These are phyloP conservation scores for Saxispiralis lemnorum DNA, from an alignment of 495 filamentous ascomycete genomes.

Conservation along the genomic window DNA sequence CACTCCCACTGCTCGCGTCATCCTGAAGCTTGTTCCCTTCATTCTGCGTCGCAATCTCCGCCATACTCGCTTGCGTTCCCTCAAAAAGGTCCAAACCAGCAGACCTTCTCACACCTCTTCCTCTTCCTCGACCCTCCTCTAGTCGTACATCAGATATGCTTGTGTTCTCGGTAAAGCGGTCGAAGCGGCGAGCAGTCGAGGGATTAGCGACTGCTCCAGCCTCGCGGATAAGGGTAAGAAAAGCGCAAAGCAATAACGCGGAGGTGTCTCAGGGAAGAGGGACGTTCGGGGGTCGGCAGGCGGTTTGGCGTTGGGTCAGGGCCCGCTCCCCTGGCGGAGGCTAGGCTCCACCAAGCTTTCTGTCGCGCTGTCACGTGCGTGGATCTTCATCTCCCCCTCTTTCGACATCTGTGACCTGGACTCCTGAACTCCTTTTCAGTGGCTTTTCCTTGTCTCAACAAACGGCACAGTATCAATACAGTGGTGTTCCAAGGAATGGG, in stretches of 20 bases:
- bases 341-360: background rate
- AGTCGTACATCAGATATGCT: background rate
- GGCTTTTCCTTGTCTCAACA: no score
- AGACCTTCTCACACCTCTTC: background rate
- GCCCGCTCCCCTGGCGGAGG: background rate
- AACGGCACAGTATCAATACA: no score
- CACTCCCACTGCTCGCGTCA: background rate
- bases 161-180: background rate
- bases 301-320: background rate
- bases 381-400: background rate
- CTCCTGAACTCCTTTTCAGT: no score
- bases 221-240: background rate
- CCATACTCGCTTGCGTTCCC: background rate
- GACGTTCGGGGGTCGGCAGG: background rate
- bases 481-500: no score
- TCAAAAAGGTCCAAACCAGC: background rate
- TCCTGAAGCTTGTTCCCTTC: background rate
- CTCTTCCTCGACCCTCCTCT: background rate
- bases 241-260: background rate
- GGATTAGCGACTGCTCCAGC: slow-evolving; percentile 1
- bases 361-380: slow-evolving; percentile 1
- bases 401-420: background rate
- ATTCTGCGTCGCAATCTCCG: background rate
- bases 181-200: background rate
- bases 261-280: background rate